Base-by-base conservation (phyloP, 345 rosid genomes). In the Geranium rotundifolium region DNA sequence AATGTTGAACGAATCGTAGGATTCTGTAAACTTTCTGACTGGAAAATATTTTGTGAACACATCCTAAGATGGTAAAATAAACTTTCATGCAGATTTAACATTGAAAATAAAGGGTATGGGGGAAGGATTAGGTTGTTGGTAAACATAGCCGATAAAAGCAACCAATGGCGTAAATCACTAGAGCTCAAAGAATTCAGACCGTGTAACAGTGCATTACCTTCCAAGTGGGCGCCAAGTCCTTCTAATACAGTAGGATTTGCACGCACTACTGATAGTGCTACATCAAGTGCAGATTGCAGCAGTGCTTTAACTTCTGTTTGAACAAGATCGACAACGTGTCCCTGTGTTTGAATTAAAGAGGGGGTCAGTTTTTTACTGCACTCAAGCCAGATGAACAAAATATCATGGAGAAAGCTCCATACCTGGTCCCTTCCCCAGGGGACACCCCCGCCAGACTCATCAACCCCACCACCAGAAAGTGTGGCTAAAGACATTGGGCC, bases 361-460 rank as follows among this genome's bases (percentile, higher is more conserved):
- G 27, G n/a, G 20, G 60, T 65, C 58, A 71, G 77, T 61, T 52
- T 23, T 46, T 37, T 23, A 23, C 17, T 29, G 17, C 41, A 58
- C 9, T 16, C 20, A 29, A 19, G 66, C 56, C 15, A 6, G 57
- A 61, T 27, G 55, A 65, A 64, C 6, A 3, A 10, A 65, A 58
- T 37, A 54, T 13, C 68, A 3, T 18, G 0, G 59, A 13, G 20
- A 67, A 60, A 62, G 18, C 14, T 59, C 4, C 19, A 49, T 60
- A 93, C 99, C 96, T 86, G 95, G 70, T 88, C 97, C 74, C 89
- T 83, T 66, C 96, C 97, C 87, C 90, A 95, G 50, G 84, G 82
- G 39, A 63, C 58, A 70, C 62, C 77, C 64, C 92, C 86, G 13
- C 82, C 90, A 4, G 89, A 84, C 19, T 90, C 93, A 56, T 88